Conservation (phyloP, 257 asterid species). For the Thymus quinquecostatus region DNA sequence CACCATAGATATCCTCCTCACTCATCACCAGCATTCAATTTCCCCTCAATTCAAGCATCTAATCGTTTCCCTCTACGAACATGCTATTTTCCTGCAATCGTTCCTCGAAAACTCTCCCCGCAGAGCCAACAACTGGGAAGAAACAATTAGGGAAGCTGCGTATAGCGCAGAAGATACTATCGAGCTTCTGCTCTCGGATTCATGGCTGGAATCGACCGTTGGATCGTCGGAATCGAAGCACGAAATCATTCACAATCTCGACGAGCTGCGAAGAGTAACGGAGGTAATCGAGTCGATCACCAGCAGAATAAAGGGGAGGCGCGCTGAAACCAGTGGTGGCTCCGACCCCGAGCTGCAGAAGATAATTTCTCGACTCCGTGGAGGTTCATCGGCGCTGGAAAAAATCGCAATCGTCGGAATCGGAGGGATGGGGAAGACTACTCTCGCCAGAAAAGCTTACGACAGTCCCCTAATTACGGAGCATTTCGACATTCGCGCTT, state of each 20-base stretch:
- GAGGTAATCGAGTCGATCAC: background rate
- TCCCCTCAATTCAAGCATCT: background rate
- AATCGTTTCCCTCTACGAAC: background rate
- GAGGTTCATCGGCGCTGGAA: background rate
- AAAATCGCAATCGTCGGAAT: background rate
- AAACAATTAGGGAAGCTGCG: background rate
- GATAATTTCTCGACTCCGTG: background rate
- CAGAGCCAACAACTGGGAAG: background rate
- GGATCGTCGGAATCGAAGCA: background rate
- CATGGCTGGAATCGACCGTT: background rate
- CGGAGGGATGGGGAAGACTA: background rate
- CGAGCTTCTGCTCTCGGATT: background rate
- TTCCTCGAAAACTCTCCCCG: background rate
- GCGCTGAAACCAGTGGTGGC: background rate
- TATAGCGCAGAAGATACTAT: background rate
- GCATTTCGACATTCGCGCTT: background rate
- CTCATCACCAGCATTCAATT: background rate
- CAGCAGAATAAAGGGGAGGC: background rate
- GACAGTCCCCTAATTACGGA: background rate
- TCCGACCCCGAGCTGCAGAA: background rate
- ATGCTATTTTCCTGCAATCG: background rate
- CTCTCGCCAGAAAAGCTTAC: background rate
- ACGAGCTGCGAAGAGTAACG: background rate
- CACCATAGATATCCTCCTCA: background rate
- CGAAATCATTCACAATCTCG: background rate